Base-by-base conservation (phyloP, 2,329 filamentous ascomycete species). In the Ascocoryne sarcoides region DNA sequence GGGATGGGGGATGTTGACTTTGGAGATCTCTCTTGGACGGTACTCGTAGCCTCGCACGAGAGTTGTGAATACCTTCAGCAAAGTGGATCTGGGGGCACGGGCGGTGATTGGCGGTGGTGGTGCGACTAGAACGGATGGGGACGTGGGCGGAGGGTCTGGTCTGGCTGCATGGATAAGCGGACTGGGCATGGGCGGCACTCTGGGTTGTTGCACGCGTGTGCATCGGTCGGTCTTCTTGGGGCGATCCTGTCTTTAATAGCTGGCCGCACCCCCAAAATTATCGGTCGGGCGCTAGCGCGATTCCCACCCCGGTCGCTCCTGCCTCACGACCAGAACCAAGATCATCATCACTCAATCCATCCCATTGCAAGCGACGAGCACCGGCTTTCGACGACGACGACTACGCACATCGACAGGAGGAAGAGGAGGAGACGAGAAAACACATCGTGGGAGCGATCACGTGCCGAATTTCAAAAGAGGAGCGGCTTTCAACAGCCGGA, bases 201-300 rank as follows among this genome's bases (percentile, higher is more conserved):
- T 35, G 19, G 15, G 20, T 28, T 30, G 40, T 42, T 21, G 36
- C 40, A 42, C 40, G 40, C 39, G 34, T 36, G 34, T 14, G 32
- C 35, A 36, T 43, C 41, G 41, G 38, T 42, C 33, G 23, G 30
- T 32, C 41, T 35, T 43, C 40, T 44, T 44, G 43, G 40, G 44
- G 44, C 41, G 39, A 47, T 47, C 41, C 36, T 38, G 21, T 42
- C 33, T 39, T 46, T 43, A 46, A 42, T 42, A 47, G 36, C 39
- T 29, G 30, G 10, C 20, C 23, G 18, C 30, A 18, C 30, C 37
- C 38, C 23, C 32, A 33, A 34, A 32, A 28, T 37, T 29, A 29
- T 39, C 37, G 37, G 31, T 41, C 36, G 41, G 39, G 20, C 33
- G 36, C 44, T 31, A 41, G 40, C 36, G 32, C 18, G 14, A 39